Base-by-base conservation (phyloP, 345 rosid species). In the Corchorus olitorius region DNA sequence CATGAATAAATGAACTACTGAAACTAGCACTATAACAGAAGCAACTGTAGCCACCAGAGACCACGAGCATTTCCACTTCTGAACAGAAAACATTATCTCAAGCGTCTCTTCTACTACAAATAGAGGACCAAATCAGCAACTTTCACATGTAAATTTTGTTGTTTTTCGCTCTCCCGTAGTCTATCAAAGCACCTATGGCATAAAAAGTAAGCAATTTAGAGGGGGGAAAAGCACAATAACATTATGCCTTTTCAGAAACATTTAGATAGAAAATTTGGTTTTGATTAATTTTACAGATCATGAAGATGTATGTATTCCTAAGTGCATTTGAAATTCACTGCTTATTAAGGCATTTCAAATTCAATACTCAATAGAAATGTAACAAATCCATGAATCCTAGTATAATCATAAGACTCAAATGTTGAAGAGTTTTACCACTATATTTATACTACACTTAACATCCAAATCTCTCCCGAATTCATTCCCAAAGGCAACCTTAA, bases 31-130 rank as follows among this genome's bases (percentile, higher is more conserved):
- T 45, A 88, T 50, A 53, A 83, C 74, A 67, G 94, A 89, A 75
- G 89, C 89, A 81, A 87, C 41, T 13, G 87, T 76, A 20, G 93
- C 97, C 55, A 85, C 84, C 63, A 89, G 81, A 83, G 88, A 80
- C 97, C 97, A 92, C 12, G 99, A 87, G 70, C 83, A 81, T 73
- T 81, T 88, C 92, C 90, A 82, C 83, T 89, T 95, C 83, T 87
- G 88, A 65, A 77, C 9, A 73, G 86, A 74, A 65, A 87, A 19
- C 95, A 92, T 89, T 20, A 34, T 88, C 81, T 72, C 76, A 41
- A 49, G 19, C n/a, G 35, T 56, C 73, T 41, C 73, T 72, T 34
- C 54, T 8, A 72, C 56, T 60, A 62, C 4, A 52, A 56, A 59
- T 33, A 52, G 34, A 67, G 76, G 37, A 48, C 34, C 33, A 34